Conservation (phyloP, 352 stramenopile species). For the Paralagenidium karlingii region DNA sequence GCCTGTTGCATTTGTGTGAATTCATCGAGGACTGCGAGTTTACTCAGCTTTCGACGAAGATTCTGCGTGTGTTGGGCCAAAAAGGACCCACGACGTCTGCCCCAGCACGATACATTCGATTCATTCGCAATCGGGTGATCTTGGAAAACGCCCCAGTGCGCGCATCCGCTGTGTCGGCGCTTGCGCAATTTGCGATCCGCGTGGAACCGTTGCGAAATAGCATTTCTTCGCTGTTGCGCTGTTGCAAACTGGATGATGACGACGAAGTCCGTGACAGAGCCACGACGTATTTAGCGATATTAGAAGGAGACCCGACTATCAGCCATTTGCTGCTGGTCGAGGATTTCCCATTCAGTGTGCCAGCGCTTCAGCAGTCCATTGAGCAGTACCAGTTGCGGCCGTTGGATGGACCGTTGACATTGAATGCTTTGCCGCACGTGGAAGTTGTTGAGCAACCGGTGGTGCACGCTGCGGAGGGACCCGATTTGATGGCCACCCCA, state of each 20-base stretch:
- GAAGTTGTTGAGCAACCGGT: conserved; percentile 57
- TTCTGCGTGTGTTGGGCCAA: conserved; percentile 93
- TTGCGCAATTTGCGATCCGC: conserved; percentile 93
- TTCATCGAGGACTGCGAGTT: conserved; percentile 99
- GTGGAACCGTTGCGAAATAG: conserved; percentile 89
- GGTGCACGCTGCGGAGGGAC: conserved; percentile 17
- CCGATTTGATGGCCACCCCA: conserved; percentile 8
- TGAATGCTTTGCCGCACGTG: conserved; percentile 73
- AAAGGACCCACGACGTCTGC: conserved; percentile 89
- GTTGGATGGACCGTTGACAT: conserved; percentile 61
- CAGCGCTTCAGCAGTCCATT: conserved; percentile 72
- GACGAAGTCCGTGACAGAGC: conserved; percentile 94
- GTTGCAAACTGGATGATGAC: conserved; percentile 93
- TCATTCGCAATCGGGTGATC: conserved; percentile 99
- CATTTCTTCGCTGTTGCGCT: conserved; percentile 92
- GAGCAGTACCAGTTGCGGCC: conserved; percentile 78
- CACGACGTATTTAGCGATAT: conserved; percentile 78
- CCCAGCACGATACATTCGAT: conserved; percentile 97
- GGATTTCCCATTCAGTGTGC: conserved; percentile 65
- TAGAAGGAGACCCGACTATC: conserved; percentile 41
- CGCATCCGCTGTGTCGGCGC: conserved; percentile 91
- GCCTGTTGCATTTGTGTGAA: conserved; percentile 96
- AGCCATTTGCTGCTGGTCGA: conserved; percentile 49
- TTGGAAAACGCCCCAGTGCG: conserved; percentile 96
- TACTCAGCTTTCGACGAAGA: conserved; percentile 85